phyloP scores from a whole-genome alignment of 768 basidiomycete species.

The Fistulinella prunicolor region DNA sequence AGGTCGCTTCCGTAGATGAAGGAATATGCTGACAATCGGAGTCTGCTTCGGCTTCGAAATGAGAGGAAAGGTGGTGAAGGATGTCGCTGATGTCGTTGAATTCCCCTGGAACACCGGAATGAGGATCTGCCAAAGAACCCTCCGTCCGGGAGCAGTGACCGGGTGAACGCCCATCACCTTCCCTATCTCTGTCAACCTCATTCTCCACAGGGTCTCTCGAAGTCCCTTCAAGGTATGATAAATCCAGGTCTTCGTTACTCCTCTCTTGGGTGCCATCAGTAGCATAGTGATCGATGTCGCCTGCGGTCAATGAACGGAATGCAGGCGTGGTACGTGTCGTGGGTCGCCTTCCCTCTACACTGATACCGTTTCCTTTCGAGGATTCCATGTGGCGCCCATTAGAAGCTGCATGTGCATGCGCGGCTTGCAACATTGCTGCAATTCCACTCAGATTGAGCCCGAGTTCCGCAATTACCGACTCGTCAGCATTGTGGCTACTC shows the following conservation, averaged over 20 bases:
- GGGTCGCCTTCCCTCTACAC: conserved; percentile 43
- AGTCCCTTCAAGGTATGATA: conserved; percentile 47
- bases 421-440: conserved; percentile 79
- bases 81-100: conserved; percentile 77
- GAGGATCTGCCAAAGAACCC: conserved; percentile 38
- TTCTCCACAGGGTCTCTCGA: conserved; percentile 16
- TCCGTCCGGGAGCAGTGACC: conserved; percentile 20
- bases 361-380: conserved; percentile 46
- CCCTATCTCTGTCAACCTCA: conserved; percentile 38
- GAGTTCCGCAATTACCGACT: conserved; percentile 34
- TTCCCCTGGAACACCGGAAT: conserved; percentile 52
- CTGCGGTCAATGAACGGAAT: conserved; percentile 74
- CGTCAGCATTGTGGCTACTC: conserved; percentile 15
- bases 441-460: conserved; percentile 60
- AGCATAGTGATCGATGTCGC: conserved; percentile 27
- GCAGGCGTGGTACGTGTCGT: conserved; percentile 70
- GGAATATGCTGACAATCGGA: conserved; percentile 40
- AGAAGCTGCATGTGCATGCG: conserved; percentile 57
- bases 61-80: conserved; percentile 66
- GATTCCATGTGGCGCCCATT: conserved; percentile 46
- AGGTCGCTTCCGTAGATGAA: conserved; percentile 29
- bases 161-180: conserved; percentile 39
- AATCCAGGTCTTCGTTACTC: conserved; percentile 50
- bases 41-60: conserved; percentile 59
- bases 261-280: conserved; percentile 29